phyloP scores from a whole-genome alignment of 163 green algal species.

The Scenedesmus sp. region DNA sequence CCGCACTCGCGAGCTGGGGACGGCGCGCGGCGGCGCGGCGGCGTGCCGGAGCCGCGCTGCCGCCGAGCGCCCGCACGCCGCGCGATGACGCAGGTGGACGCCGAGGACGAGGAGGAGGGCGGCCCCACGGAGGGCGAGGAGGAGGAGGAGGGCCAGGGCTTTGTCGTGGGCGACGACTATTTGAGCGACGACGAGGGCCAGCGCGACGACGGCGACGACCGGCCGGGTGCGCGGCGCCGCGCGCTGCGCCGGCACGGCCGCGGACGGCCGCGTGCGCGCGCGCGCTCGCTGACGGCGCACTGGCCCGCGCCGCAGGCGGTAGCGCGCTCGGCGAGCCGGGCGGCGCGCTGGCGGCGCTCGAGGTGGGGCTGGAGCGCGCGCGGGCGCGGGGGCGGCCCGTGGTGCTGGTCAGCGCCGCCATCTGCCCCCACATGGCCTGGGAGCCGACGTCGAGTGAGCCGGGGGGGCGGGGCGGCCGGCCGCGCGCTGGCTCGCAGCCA shows the following conservation, averaged over 20 bases:
- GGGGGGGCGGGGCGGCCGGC: neutral
- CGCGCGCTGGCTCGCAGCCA: neutral
- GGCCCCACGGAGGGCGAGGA: constrained; percentile 30
- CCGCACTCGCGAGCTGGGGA: neutral
- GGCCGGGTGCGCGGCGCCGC: too few species aligned
- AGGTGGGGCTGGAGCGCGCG: constrained; percentile 44
- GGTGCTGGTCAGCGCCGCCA: constrained; percentile 35
- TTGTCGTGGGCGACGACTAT: constrained; percentile 73
- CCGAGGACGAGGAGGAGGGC: constrained; percentile 31
- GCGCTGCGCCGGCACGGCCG: too few species aligned
- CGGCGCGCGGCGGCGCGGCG: too few species aligned
- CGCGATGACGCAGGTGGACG: neutral
- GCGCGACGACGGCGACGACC: constrained; percentile 44
- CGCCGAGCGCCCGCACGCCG: neutral
- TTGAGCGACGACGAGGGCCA: constrained; percentile 70
- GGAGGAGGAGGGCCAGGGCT: constrained; percentile 64
- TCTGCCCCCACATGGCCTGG: constrained; percentile 15
- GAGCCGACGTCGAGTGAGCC: constrained; percentile 31
- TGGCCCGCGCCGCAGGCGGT: too few species aligned
- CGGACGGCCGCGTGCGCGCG: neutral
- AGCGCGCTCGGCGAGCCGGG: neutral
- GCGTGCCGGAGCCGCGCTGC: neutral
- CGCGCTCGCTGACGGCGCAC: neutral
- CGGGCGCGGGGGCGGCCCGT: constrained; percentile 47
- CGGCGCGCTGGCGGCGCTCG: constrained; percentile 8